Base-by-base conservation (phyloP, 345 rosid species). In the Citrus trifoliata region DNA sequence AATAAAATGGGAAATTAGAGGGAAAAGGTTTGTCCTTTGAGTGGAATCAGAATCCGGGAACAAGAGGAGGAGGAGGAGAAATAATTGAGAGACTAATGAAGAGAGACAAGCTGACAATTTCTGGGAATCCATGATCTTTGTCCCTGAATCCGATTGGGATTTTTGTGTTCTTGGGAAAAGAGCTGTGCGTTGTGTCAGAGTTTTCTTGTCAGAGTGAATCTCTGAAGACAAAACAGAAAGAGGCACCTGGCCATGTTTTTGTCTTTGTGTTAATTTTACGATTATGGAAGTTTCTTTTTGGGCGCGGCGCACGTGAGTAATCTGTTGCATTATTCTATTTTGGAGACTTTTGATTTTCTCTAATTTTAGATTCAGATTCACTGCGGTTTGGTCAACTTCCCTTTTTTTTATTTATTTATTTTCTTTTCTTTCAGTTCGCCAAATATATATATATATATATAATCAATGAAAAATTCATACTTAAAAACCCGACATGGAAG, bases 71-170 rank as follows among this genome's bases (percentile, higher is more conserved):
- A 85, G 84, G 24, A 84, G 77, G 30, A 83, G 82, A 63, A 86
- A 65, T 61, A 90, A 81, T 71, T 90, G 87, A 25, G 92, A 83
- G 75, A 87, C 79, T 46, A 88, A 79, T 53, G 88, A 79, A 2
- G 90, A 80, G 64, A 90, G 86, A 10, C 86, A 68, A 86, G 87
- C 90, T 19, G 91, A 85, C 83, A 91, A 48, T 81, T 88, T 83
- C 65, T 82, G 82, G 46, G 90, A 79, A 83, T 86, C 89, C 94
- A 91, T 90, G 18, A 28, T 22, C 24, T 74, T 64, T 78, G 84
- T 74, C 77, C 37, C 81, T 25, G 63, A 68, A 68, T 70, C 69
- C 22, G 76, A 69, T 12, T 35, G 75, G 71, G 27, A 25, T 37
- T 72, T 38, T 38, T 38, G 69, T 35, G 78, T 75, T 82, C 81